Evolutionary conservation across 2,329 filamentous ascomycete species (phyloP).

Genomic region (Xylaria sp.): DNA sequence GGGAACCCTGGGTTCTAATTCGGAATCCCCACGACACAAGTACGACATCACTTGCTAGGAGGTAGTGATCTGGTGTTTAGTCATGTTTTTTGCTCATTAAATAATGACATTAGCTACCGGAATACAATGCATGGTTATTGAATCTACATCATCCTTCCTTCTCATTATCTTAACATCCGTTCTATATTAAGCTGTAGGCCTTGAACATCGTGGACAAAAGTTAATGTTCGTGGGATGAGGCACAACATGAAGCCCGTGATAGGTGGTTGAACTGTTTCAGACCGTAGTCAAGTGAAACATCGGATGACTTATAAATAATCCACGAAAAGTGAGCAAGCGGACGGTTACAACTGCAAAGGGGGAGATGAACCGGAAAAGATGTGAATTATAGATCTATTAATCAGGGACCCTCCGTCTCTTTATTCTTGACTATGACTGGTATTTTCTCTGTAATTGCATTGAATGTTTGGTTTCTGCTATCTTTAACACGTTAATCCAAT

Average conservation of each 20-base stretch:
- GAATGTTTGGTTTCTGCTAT: background rate
- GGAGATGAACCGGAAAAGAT: background rate
- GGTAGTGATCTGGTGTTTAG: background rate
- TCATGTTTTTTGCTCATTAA: background rate
- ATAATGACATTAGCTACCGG: background rate
- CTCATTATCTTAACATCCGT: background rate
- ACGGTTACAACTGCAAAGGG: background rate
- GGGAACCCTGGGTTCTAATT: background rate
- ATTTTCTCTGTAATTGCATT: background rate
- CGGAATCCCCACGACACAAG: conserved; percentile 1
- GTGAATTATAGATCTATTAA: background rate
- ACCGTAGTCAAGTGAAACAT: background rate
- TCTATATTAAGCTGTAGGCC: background rate
- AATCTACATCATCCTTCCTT: background rate
- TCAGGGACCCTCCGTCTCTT: background rate
- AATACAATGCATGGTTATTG: background rate
- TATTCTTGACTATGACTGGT: background rate
- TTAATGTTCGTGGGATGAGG: background rate
- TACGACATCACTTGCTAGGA: background rate
- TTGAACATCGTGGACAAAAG: background rate
- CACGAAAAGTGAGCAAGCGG: background rate
- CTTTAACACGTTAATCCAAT: background rate
- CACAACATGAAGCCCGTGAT: background rate
- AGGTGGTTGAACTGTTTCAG: conserved; percentile 3
- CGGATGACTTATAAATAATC: conserved; percentile 9